Percentiles rank a stretch among this genome's conserved stretches.
phyloP scores from a whole-genome alignment of 2,329 filamentous ascomycete species.

The Diaporthe nobilis region DNA sequence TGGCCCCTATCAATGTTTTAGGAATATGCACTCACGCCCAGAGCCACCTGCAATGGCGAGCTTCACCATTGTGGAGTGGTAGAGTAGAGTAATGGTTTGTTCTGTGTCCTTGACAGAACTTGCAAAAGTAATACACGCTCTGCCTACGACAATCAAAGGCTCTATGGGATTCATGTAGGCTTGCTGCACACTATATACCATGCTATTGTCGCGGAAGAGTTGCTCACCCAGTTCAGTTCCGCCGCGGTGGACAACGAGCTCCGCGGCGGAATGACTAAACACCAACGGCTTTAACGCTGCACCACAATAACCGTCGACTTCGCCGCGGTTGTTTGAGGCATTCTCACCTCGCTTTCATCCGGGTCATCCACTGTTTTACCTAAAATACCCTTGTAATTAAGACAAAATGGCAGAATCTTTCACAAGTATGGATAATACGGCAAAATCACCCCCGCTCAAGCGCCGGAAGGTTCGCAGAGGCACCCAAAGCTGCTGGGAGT shows the following conservation, averaged over 20 bases:
- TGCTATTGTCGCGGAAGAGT: not conserved
- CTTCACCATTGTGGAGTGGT: slow-evolving; percentile 38
- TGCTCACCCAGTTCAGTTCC: not conserved
- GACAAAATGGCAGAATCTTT: not conserved
- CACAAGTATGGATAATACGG: too few species aligned
- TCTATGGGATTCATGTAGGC: not conserved
- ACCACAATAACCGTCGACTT: not conserved
- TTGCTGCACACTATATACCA: not conserved
- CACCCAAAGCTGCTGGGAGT: slow-evolving; percentile 70
- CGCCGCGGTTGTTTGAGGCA: not conserved
- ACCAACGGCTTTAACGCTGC: not conserved
- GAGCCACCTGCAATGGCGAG: slow-evolving; percentile 40
- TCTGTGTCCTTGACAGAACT: not conserved
- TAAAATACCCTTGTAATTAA: not conserved
- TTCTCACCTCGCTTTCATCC: not conserved
- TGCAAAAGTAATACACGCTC: not conserved
- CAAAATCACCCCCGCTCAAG: not conserved
- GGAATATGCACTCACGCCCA: slow-evolving; percentile 27
- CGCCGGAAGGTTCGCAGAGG: slow-evolving; percentile 64
- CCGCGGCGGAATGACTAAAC: slow-evolving; percentile 32
- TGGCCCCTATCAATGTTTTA: too few species aligned
- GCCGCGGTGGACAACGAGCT: slow-evolving; percentile 23
- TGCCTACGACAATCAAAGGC: not conserved
- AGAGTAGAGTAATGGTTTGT: too few species aligned
- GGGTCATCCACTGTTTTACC: not conserved